phyloP scores from a whole-genome alignment of 148 eudicot species.

The Nepenthes mirabilis region DNA sequence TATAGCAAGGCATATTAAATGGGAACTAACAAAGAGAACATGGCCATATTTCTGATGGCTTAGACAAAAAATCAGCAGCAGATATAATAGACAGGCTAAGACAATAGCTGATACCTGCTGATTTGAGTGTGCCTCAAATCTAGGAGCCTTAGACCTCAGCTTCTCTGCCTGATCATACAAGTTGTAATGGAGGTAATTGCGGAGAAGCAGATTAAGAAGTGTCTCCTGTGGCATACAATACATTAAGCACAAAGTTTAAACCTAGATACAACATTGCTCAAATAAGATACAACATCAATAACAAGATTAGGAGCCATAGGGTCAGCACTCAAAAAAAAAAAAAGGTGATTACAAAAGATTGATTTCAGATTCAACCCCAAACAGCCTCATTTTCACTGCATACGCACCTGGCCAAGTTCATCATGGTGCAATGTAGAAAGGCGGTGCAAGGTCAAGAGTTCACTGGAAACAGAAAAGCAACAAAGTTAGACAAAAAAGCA shows the following conservation, averaged over 20 bases:
- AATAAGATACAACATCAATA: too few relatives aligned
- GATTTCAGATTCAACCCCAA: not conserved
- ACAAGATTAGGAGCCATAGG: not conserved
- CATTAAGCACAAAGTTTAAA: not conserved
- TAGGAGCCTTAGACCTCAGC: conserved; percentile 95
- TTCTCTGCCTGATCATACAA: conserved; percentile 96
- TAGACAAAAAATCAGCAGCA: not conserved
- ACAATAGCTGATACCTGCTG: conserved; percentile 54
- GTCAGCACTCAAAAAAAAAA: not conserved
- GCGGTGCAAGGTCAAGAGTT: conserved; percentile 84
- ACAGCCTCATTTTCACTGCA: not conserved
- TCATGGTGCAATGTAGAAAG: conserved; percentile 87
- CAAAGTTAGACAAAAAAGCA: conserved; percentile 2
- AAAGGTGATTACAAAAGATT: not conserved
- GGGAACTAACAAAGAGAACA: not conserved
- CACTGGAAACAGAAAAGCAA: conserved; percentile 29
- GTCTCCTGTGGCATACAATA: conserved; percentile 55
- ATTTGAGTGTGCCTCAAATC: conserved; percentile 95
- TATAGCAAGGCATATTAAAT: not conserved
- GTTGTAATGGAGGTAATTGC: conserved; percentile 92
- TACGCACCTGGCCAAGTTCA: conserved; percentile 92
- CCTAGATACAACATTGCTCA: not conserved
- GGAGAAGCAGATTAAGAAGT: conserved; percentile 80
- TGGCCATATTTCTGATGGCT: too few relatives aligned
- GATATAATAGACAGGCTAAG: not conserved